phyloP scores from a whole-genome alignment of 1,284 basidiomycete species.

The Cutaneotrichosporon dermatis region DNA sequence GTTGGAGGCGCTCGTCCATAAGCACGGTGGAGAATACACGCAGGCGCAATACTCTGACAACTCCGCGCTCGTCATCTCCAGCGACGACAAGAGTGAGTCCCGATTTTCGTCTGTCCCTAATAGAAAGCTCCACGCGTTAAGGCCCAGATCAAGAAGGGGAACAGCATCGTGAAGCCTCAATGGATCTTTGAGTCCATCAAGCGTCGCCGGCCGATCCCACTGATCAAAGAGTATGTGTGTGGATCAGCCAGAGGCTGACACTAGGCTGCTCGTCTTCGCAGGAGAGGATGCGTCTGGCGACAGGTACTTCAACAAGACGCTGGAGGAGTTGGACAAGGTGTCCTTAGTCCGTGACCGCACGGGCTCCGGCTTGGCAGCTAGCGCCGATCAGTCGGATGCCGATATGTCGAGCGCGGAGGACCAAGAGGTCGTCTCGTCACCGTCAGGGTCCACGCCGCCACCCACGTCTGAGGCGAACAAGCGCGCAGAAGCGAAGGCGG shows the following conservation, averaged over 20 bases:
- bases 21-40: constrained; percentile 68
- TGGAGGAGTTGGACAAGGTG: constrained; percentile 33
- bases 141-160: constrained; percentile 53
- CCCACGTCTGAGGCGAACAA: neutral
- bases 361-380: constrained; percentile 29
- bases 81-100: constrained; percentile 39
- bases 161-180: constrained; percentile 69
- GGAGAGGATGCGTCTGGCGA: constrained; percentile 35
- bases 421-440: too few species aligned
- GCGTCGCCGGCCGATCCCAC: constrained; percentile 55
- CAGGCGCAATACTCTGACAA: constrained; percentile 52
- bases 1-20: constrained; percentile 56
- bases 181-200: constrained; percentile 78
- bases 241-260: constrained; percentile 1
- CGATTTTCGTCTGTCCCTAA: neutral
- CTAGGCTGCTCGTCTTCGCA: constrained; percentile 43
- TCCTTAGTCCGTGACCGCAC: constrained; percentile 28
- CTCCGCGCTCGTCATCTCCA: constrained; percentile 55
- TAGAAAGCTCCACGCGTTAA: constrained; percentile 39
- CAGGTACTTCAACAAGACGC: constrained; percentile 34
- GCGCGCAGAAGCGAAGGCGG: neutral
- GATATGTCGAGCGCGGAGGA: neutral
- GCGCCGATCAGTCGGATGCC: constrained; percentile 24
- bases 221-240: constrained; percentile 60
- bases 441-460: neutral